These are phyloP conservation scores for Claviceps digitariae DNA, from an alignment of 2,329 filamentous ascomycete species.

Conservation along the genomic window DNA sequence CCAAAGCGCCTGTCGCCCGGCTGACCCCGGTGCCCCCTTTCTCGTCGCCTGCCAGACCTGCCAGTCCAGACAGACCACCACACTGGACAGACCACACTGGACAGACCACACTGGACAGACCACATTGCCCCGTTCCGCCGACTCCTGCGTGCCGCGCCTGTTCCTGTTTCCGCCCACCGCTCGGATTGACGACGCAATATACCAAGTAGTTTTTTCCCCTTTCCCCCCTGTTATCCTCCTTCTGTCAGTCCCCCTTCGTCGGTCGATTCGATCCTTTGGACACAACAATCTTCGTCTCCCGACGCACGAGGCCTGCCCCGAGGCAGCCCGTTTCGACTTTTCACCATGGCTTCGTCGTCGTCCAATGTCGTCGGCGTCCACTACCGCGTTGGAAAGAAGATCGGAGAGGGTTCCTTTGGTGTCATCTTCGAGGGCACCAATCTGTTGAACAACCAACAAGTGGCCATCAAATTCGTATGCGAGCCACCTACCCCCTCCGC, in stretches of 20 bases:
- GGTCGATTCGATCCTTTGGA: not conserved
- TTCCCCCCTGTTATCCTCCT: not conserved
- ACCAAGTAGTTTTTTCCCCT: not conserved
- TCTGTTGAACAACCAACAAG: slow-evolving; percentile 95
- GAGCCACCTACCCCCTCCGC: not conserved
- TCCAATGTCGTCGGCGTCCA: slow-evolving; percentile 98
- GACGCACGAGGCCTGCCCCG: slow-evolving; percentile 4
- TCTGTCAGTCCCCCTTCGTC: not conserved
- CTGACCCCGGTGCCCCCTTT: not conserved
- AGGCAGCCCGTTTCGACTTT: slow-evolving; percentile 6
- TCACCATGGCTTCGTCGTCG: slow-evolving; percentile 68
- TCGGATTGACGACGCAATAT: slow-evolving; percentile 5
- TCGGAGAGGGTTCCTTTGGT: slow-evolving; percentile 95
- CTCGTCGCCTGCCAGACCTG: not conserved
- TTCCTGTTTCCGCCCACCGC: slow-evolving; percentile 4
- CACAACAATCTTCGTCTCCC: slow-evolving; percentile 2
- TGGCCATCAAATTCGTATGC: slow-evolving; percentile 97
- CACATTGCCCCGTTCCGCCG: slow-evolving; percentile 6
- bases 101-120: not conserved
- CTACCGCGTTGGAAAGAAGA: slow-evolving; percentile 98
- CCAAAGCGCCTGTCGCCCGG: slow-evolving; percentile 1
- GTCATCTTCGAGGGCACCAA: slow-evolving; percentile 99
- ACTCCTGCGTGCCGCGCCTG: slow-evolving; percentile 5
- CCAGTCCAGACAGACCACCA: not conserved
- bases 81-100: not conserved